Base-by-base conservation (phyloP, 345 rosid species). In the Acer saccharum region DNA sequence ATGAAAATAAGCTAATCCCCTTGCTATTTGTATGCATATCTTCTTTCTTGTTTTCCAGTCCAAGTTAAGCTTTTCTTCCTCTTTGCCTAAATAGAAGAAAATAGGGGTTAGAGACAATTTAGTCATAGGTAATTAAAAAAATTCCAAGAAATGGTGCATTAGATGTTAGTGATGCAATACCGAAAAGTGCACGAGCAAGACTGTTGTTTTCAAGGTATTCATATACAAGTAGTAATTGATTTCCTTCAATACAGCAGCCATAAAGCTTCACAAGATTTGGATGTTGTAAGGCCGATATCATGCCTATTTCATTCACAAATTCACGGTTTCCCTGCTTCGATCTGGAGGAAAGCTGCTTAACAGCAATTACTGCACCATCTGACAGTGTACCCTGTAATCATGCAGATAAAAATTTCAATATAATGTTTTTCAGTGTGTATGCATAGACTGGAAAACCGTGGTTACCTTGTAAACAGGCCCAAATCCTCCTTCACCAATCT, bases 401-500 rank as follows among this genome's bases (percentile, higher is more conserved):
- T 75, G 66, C 73, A 21, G 17, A 44, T 16, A 72, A 29, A 73
- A 35, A 8, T 57, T 61, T 74, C 35, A 70, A 32, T 32, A 32
- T 32, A 32, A 13, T 69, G 58, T 14, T 50, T 27, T 69, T 11
- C 39, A 25, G 13, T 6, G 10, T 13, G 20, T 25, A 25, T 25
- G 27, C 23, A 21, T 48, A 68, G 32, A 46, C 55, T 21, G 18
- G 57, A 46, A 2, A 50, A 50, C 16, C 54, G 1, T 10, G 7
- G n/a, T 73, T 83, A 94, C 97, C 96, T 91, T 93, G 88, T 85
- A 93, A 57, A 95, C 98, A n/a, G 98, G 92, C 32, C 98, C 95
- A 74, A 95, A 95, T 46, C 95, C 98, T 86, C 98, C 98, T 88
- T 95, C 98, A 60, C 95, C 98, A 21, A 91, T 91, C 89, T 95